Percentiles rank a stretch among this genome's conserved stretches.
phyloP scores from a whole-genome alignment of 106 monocot species.

The Acanthochlamys bracteata region DNA sequence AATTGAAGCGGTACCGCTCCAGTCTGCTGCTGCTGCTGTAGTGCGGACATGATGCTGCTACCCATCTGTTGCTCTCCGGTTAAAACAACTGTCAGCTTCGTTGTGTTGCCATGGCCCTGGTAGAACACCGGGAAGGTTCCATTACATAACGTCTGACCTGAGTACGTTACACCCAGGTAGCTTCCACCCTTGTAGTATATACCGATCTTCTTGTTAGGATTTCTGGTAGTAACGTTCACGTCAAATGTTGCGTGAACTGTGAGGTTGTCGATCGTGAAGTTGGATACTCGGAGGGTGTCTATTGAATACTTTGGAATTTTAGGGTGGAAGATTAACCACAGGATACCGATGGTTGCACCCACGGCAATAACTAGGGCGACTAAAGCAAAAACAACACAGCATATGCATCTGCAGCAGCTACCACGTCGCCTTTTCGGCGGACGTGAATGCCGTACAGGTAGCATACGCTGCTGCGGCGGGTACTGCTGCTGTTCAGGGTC shows the following conservation, averaged over 20 bases:
- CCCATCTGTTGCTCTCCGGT: slow-evolving; percentile 40
- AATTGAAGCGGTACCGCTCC: slow-evolving; percentile 62
- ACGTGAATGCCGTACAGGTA: slow-evolving; percentile 10
- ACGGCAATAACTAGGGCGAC: slow-evolving; percentile 37
- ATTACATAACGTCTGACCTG: slow-evolving; percentile 27
- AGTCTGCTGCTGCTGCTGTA: slow-evolving; percentile 42
- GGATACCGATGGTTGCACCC: slow-evolving; percentile 48
- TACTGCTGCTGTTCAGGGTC: not conserved
- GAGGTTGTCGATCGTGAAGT: slow-evolving; percentile 39
- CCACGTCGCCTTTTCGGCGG: slow-evolving; percentile 12
- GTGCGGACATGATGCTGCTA: slow-evolving; percentile 10
- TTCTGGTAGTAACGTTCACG: slow-evolving; percentile 51
- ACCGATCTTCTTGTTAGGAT: slow-evolving; percentile 81
- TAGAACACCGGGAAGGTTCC: slow-evolving; percentile 85
- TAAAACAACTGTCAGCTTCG: slow-evolving; percentile 34
- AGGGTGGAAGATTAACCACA: slow-evolving; percentile 66
- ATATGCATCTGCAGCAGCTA: slow-evolving; percentile 52
- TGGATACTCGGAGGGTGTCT: slow-evolving; percentile 45
- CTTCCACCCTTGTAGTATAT: slow-evolving; percentile 75
- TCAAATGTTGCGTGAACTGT: slow-evolving; percentile 41
- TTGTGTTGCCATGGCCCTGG: slow-evolving; percentile 85
- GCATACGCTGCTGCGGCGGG: slow-evolving; percentile 23
- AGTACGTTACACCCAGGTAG: slow-evolving; percentile 49
- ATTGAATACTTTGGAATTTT: slow-evolving; percentile 77
- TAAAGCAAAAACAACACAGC: slow-evolving; percentile 59